A percentile compares a stretch with the other conserved stretches of the same genome.
Conservation (phyloP, 805 yeast genomes). For the Candida easanensis region DNA sequence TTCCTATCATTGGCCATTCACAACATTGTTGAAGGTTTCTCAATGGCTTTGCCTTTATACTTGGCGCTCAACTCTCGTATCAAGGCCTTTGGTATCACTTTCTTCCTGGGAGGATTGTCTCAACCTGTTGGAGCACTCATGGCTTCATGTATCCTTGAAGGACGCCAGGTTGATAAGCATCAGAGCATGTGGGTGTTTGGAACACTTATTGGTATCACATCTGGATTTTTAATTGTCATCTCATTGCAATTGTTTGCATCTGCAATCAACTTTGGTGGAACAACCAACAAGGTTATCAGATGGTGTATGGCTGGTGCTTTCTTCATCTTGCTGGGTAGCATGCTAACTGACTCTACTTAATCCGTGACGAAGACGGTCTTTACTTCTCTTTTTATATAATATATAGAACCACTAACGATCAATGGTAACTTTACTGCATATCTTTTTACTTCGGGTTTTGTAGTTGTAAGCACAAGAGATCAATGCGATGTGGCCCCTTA, state of each 20-base stretch:
- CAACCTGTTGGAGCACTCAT: slow-evolving; percentile 87
- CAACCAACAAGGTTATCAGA: slow-evolving; percentile 51
- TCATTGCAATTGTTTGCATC: slow-evolving; percentile 85
- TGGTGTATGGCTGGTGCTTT: slow-evolving; percentile 63
- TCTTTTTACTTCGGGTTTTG: too few species aligned
- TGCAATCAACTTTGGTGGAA: slow-evolving; percentile 76
- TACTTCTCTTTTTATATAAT: too few species aligned
- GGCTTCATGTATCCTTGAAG: slow-evolving; percentile 53
- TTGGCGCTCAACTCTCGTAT: slow-evolving; percentile 63
- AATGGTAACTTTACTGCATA: too few species aligned
- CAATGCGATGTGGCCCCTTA: background rate
- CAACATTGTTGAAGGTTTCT: slow-evolving; percentile 90
- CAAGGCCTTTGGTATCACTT: slow-evolving; percentile 63
- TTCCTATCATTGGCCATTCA: slow-evolving; percentile 85
- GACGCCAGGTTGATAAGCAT: slow-evolving; percentile 33
- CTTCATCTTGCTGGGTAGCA: slow-evolving; percentile 48
- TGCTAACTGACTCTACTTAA: slow-evolving; percentile 27
- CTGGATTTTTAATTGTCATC: slow-evolving; percentile 82
- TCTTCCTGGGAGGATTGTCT: slow-evolving; percentile 74
- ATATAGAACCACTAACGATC: too few species aligned
- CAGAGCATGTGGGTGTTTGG: slow-evolving; percentile 50
- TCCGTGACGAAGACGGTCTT: too few species aligned
- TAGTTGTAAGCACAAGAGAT: background rate
- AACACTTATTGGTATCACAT: slow-evolving; percentile 62
- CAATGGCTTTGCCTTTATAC: slow-evolving; percentile 88